Evolutionary conservation across 257 asterid species (phyloP).

Genomic region (Solanum boliviense): DNA sequence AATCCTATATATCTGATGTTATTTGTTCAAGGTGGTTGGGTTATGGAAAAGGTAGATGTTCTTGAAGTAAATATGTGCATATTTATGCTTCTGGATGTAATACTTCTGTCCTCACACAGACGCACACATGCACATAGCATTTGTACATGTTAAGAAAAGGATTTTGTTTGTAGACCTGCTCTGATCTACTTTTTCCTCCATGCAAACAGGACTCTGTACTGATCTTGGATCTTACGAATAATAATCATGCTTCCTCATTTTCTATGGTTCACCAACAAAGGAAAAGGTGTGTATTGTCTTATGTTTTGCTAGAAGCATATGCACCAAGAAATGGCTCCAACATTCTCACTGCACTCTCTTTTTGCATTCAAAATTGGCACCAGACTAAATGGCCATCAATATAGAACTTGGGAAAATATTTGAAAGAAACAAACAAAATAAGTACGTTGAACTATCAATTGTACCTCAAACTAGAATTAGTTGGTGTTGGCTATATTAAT

Average conservation of each 20-base stretch:
- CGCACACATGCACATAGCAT: background rate
- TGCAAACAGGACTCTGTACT: constrained; percentile 62
- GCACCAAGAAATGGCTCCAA: background rate
- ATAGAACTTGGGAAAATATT: background rate
- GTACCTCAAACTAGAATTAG: background rate
- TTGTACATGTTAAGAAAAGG: background rate
- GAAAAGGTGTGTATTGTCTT: constrained; percentile 43
- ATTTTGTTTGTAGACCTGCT: background rate
- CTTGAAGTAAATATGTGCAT: background rate
- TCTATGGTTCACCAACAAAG: constrained; percentile 82
- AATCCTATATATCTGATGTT: constrained; percentile 67
- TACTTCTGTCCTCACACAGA: background rate
- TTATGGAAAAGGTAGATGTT: constrained; percentile 71
- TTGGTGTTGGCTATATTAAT: background rate
- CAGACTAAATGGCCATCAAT: background rate
- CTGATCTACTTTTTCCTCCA: constrained; percentile 9
- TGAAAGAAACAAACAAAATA: background rate
- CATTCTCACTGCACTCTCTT: background rate
- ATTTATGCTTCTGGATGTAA: background rate
- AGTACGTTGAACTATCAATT: background rate
- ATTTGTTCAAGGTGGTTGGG: constrained; percentile 88
- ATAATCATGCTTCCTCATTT: constrained; percentile 79
- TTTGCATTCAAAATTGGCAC: background rate
- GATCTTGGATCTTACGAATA: constrained; percentile 68
- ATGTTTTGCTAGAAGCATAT: background rate